These are phyloP conservation scores for Penicillium sp. DNA, from an alignment of 2,329 filamentous ascomycete genomes.

Conservation along the genomic window DNA sequence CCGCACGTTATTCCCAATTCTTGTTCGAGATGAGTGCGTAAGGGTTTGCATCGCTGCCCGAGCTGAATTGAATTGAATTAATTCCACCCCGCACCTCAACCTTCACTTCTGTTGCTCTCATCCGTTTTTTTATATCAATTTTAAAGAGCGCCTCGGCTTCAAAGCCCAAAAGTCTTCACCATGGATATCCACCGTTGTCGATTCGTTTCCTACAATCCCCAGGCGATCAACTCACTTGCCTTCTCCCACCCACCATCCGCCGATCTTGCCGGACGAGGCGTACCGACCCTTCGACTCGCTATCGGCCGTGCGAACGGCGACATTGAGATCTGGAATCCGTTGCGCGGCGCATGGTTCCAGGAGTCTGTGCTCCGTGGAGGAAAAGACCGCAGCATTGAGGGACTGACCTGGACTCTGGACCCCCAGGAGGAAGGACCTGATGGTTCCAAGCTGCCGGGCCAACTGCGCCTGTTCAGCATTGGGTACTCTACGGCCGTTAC, in stretches of 20 bases:
- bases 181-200: constrained; percentile 98
- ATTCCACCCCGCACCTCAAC: constrained; percentile 11
- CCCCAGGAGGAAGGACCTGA: constrained; percentile 64
- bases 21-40: constrained; percentile 24
- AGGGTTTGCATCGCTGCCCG: constrained; percentile 16
- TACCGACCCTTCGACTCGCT: constrained; percentile 71
- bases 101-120: constrained; percentile 5
- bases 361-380: constrained; percentile 83
- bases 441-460: constrained; percentile 63
- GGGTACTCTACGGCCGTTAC: constrained; percentile 89
- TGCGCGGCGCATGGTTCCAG: constrained; percentile 80
- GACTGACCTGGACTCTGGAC: constrained; percentile 87
- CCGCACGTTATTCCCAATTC: constrained; percentile 9
- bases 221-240: constrained; percentile 89
- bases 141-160: constrained; percentile 19
- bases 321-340: constrained; percentile 96
- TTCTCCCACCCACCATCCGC: constrained; percentile 73
- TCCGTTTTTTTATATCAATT: constrained; percentile 4
- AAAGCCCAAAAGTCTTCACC: constrained; percentile 16
- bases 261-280: constrained; percentile 47
- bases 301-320: constrained; percentile 92
- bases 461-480: constrained; percentile 88
- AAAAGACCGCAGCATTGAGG: constrained; percentile 83
- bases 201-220: constrained; percentile 89
- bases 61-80: constrained; percentile 18